Conservation (phyloP, 176 grass and related monocot species). For the Phragmites australis region DNA sequence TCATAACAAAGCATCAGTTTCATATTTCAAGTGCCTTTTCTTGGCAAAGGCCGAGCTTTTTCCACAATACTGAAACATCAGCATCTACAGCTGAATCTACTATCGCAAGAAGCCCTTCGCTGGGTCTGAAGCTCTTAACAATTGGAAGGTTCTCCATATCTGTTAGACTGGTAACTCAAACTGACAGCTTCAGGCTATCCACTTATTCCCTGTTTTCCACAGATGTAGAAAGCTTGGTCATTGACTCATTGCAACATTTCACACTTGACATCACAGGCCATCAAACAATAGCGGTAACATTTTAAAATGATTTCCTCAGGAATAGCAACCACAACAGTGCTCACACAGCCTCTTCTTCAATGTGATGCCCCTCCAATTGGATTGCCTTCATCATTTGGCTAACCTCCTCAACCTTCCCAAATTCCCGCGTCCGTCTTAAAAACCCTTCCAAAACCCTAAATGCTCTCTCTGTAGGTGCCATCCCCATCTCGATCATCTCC, state of each 20-base stretch:
- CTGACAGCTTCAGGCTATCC: background rate
- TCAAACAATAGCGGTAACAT: background rate
- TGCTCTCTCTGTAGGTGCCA: conserved; percentile 69
- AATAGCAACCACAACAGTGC: background rate
- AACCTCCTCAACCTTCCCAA: conserved; percentile 69
- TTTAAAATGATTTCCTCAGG: background rate
- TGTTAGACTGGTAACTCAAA: background rate
- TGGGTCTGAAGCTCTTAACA: background rate
- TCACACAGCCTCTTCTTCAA: conserved; percentile 7
- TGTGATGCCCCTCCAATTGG: conserved; percentile 33
- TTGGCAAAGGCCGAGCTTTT: background rate
- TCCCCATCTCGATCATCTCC: conserved; percentile 56
- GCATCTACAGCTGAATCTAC: background rate
- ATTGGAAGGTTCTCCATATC: background rate
- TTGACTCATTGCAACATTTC: conserved; percentile 24
- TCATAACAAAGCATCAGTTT: background rate
- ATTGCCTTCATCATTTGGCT: conserved; percentile 55
- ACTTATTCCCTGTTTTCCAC: background rate
- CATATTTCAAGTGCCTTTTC: background rate
- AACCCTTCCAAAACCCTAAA: conserved; percentile 70
- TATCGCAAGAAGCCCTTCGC: conserved; percentile 10
- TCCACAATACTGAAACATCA: background rate
- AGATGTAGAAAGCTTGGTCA: conserved; percentile 11
- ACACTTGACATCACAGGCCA: background rate
- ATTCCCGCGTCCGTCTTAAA: conserved; percentile 49